Conservation (phyloP, 139 green algal species). For the Mesostigma viride region DNA sequence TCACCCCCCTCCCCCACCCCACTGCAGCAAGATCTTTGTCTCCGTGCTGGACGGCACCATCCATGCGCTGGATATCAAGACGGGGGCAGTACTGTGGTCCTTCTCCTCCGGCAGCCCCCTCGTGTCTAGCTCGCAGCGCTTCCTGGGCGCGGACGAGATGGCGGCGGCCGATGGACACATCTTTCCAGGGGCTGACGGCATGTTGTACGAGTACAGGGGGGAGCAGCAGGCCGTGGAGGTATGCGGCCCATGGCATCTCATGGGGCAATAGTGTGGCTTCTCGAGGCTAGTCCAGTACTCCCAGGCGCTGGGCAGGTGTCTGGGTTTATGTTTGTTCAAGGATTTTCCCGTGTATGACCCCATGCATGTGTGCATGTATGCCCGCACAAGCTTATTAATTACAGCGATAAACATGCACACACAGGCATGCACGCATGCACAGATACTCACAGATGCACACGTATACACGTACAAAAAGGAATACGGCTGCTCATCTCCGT, state of each 20-base stretch:
- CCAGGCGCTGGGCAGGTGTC: no score
- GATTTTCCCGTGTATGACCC: not conserved
- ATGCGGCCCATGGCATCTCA: not conserved
- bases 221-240: not conserved
- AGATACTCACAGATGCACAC: not conserved
- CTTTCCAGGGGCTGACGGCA: constrained; percentile 77
- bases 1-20: no score
- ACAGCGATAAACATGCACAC: not conserved
- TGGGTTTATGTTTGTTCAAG: constrained; percentile 6
- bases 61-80: constrained; percentile 13
- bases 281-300: not conserved
- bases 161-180: constrained; percentile 36
- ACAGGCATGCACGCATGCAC: not conserved
- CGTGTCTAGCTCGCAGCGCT: constrained; percentile 4
- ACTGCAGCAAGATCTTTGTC: constrained; percentile 11
- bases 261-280: not conserved
- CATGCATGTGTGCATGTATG: not conserved
- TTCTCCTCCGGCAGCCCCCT: constrained; percentile 18
- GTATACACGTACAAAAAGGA: no score
- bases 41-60: constrained; percentile 21
- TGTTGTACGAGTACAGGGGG: constrained; percentile 59
- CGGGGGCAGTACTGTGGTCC: constrained; percentile 18
- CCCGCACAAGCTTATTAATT: not conserved
- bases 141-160: constrained; percentile 4
- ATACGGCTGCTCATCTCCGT: no score